phyloP scores from a whole-genome alignment of 2,329 filamentous ascomycete species.

The Apiospora koreana region DNA sequence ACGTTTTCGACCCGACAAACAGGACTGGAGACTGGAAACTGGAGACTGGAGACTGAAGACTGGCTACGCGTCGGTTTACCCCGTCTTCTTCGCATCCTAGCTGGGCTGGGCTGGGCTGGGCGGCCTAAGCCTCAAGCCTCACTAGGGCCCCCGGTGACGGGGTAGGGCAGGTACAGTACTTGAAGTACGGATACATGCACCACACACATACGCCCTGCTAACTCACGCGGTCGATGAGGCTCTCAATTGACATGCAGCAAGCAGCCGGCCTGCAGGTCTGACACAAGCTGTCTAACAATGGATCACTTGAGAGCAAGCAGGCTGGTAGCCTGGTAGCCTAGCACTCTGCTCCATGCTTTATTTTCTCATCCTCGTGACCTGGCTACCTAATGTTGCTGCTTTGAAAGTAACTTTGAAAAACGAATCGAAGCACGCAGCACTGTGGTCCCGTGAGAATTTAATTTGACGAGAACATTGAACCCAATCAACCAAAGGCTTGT shows the following conservation, averaged over 20 bases:
- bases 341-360: not conserved
- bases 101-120: not conserved
- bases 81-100: not conserved
- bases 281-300: not conserved
- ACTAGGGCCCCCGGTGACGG: not conserved
- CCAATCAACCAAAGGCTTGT: not conserved
- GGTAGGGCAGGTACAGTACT: too few species aligned
- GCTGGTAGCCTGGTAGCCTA: too few species aligned
- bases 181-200: too few species aligned
- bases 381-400: too few species aligned
- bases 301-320: too few species aligned
- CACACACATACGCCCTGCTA: too few species aligned
- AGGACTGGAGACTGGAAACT: not conserved
- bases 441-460: not conserved
- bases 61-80: slow-evolving; percentile 1
- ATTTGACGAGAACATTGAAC: too few species aligned
- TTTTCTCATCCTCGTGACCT: not conserved
- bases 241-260: not conserved
- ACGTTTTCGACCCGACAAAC: not conserved
- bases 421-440: too few species aligned
- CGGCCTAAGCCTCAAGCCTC: not conserved
- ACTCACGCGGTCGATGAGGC: not conserved
- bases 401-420: not conserved
- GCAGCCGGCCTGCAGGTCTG: slow-evolving; percentile 4
- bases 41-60: too few species aligned